Evolutionary conservation across 2,329 filamentous ascomycete genomes (phyloP).

Genomic region (Dactylellina cionopaga): DNA sequence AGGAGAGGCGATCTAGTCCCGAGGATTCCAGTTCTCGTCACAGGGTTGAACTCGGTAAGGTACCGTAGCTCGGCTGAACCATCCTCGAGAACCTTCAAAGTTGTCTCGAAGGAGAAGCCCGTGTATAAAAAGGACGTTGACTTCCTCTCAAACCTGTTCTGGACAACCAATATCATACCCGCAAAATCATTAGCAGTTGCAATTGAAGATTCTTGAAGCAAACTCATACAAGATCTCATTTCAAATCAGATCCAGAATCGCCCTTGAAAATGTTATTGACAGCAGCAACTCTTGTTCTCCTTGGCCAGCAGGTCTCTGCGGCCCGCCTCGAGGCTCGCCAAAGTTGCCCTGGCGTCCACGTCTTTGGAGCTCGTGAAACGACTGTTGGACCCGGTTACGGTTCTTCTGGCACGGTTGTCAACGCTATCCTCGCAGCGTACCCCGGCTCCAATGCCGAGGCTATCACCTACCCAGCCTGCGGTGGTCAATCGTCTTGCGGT

Average conservation of each 20-base stretch:
- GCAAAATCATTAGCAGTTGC: no score
- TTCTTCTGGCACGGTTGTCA: conserved; percentile 65
- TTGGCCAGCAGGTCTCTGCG: conserved; percentile 45
- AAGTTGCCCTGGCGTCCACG: conserved; percentile 63
- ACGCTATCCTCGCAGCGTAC: conserved; percentile 65
- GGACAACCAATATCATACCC: not conserved
- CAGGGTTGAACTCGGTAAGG: conserved; percentile 2
- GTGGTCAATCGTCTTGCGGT: conserved; percentile 69
- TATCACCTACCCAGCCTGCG: conserved; percentile 71
- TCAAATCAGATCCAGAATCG: not conserved
- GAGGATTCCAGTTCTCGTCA: conserved; percentile 24
- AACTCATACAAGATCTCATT: not conserved
- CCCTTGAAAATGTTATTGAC: conserved; percentile 45
- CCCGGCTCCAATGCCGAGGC: conserved; percentile 67
- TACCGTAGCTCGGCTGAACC: conserved; percentile 7
- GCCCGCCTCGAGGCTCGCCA: conserved; percentile 37
- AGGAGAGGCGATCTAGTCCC: conserved; percentile 26
- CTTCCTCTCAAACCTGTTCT: not conserved
- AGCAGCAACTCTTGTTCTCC: conserved; percentile 42
- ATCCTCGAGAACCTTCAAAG: not conserved
- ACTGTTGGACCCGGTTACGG: conserved; percentile 66
- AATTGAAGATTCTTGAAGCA: no score
- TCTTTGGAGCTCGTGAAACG: conserved; percentile 67
- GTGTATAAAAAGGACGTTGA: conserved; percentile 4
- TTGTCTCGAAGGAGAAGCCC: not conserved